Percentiles rank a stretch among this genome's conserved stretches.
Evolutionary conservation across 202 grass and related monocot genomes (phyloP).

Genomic region (Brachypodium distachyon): DNA sequence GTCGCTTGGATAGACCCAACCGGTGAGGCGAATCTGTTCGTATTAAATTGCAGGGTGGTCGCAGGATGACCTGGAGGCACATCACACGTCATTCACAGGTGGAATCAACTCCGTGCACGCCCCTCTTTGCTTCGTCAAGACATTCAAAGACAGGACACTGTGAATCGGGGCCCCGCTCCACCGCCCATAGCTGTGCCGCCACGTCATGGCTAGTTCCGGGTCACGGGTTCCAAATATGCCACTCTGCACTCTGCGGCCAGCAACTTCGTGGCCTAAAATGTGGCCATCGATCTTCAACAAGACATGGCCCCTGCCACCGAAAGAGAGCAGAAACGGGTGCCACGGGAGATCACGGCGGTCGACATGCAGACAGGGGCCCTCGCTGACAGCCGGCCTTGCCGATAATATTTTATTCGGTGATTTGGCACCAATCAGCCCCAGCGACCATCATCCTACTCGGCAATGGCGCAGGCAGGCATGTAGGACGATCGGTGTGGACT

Average conservation of each 20-base stretch:
- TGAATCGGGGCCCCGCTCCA: background rate
- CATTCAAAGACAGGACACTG: too few relatives aligned
- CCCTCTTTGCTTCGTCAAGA: too few relatives aligned
- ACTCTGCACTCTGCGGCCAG: background rate
- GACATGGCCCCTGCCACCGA: background rate
- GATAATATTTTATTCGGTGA: background rate
- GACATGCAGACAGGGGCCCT: background rate
- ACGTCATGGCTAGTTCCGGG: conserved; percentile 30
- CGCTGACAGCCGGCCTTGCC: conserved; percentile 31
- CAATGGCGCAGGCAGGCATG: background rate
- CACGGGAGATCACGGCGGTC: conserved; percentile 14
- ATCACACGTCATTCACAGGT: conserved; percentile 17
- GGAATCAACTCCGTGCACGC: background rate
- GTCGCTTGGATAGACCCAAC: background rate
- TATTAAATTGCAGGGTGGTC: conserved; percentile 19
- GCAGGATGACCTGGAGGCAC: conserved; percentile 19
- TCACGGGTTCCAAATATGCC: conserved; percentile 23
- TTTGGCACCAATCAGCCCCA: conserved; percentile 1
- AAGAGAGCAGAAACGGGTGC: background rate
- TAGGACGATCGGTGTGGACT: conserved; percentile 16
- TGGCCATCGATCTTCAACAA: background rate
- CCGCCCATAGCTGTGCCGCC: conserved; percentile 25
- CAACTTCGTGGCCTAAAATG: background rate
- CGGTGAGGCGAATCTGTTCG: background rate
- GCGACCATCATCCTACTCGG: background rate